These are phyloP conservation scores for Arabidopsis thaliana DNA, from an alignment of 345 rosid genomes.

Conservation along the genomic window TAIR10.1 NC_003071.7:15743501-15744000, in stretches of 20 bases:
- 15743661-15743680: neutral
- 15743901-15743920: too few species aligned
- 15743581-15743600: neutral
- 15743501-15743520: slow-evolving; percentile 8
- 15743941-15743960: neutral
- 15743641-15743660: too few species aligned
- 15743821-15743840: neutral
- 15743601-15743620: neutral
- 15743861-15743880: neutral
- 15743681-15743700: neutral
- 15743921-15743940: too few species aligned
- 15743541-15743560: neutral
- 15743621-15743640: neutral
- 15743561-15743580: neutral
- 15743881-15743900: too few species aligned
- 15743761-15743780: slow-evolving; percentile 10
- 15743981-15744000: neutral
- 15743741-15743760: neutral
- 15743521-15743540: neutral
- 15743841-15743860: neutral
- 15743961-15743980: too few species aligned
- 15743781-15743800: neutral
- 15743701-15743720: neutral
- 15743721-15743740: slow-evolving; percentile 4
- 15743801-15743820: neutral